Evolutionary conservation across 139 green algal genomes (phyloP), one percentile per base, ranked within the genome.

Genomic region (Picochlorum sp.): DNA sequence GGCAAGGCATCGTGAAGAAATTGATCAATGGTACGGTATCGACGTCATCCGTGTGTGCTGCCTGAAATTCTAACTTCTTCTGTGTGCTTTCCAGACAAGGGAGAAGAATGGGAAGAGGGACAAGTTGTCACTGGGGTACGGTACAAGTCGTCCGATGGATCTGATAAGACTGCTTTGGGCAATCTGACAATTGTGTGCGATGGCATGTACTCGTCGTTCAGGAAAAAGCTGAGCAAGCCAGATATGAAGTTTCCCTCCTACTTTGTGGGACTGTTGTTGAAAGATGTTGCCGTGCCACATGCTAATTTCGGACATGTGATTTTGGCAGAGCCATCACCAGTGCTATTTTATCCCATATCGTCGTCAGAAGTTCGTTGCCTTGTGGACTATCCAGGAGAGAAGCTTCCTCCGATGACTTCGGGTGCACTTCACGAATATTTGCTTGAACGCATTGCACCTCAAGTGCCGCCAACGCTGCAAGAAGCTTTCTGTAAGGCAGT

Each of bases 321-420:
- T 23, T 81, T 98, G 4, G 90, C 77, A n/a, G 79, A 92, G 28
- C 93, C 93, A 41, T 95, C 88, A 1, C 93, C 93, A 28, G 83
- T 98, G 59, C 87, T 98, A 15, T 96, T 98, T 78, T 98, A 98
- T 85, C 93, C 91, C n/a, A 97, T 97, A 74, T 87, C 73, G 52
- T 76, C 69, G 28, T 86, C 62, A 6, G 88, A 97, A 78, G 86
- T 94, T 62, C 76, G 89, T 18, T 95, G 87, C 57, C 71, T 97
- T 31, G 90, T 98, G 13, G 92, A 98, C 70, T 85, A 98, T 26
- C 90, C 87, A 18, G 87, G 87, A 21, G 67, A 74, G n/a, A 85
- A 83, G 62, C 70, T 89, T 68, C 83, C 85, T 15, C 70, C 45
- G 21, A 73, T 74, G 16, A 66, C 60, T 18, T 68, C 24, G 15